Percentiles rank a stretch among this genome's conserved stretches.
These are phyloP conservation scores for Tephrocybe sp. DNA, from an alignment of 768 basidiomycete genomes.

Conservation along the genomic window DNA sequence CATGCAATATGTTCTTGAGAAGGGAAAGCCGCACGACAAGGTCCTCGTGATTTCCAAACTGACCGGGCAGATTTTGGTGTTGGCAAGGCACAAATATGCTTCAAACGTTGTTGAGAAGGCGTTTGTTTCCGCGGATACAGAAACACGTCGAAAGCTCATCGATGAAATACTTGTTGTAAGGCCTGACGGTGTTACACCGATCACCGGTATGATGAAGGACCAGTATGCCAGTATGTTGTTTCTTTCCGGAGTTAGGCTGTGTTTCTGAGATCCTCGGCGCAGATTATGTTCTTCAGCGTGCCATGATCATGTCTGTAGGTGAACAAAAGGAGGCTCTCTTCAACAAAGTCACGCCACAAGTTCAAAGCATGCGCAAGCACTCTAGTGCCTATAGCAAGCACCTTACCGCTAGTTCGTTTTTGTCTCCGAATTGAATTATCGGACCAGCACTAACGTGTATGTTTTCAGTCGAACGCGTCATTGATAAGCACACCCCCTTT, in stretches of 20 bases:
- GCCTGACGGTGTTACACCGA: slow-evolving; percentile 66
- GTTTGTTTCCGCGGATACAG: slow-evolving; percentile 60
- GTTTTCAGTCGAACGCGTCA: slow-evolving; percentile 62
- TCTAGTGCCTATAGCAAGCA: slow-evolving; percentile 80
- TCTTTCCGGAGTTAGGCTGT: background rate
- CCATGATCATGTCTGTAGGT: slow-evolving; percentile 65
- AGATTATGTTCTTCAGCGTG: slow-evolving; percentile 89
- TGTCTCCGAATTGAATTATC: background rate
- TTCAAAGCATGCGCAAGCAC: slow-evolving; percentile 69
- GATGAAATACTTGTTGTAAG: slow-evolving; percentile 76
- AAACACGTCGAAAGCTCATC: slow-evolving; percentile 68
- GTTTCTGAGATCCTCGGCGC: slow-evolving; percentile 5
- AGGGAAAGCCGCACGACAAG: slow-evolving; percentile 71
- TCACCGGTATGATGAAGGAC: slow-evolving; percentile 81
- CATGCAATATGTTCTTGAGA: slow-evolving; percentile 88
- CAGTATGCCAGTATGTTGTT: slow-evolving; percentile 77
- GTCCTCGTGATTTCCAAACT: slow-evolving; percentile 65
- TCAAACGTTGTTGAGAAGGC: slow-evolving; percentile 97
- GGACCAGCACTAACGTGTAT: slow-evolving; percentile 10
- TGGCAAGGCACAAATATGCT: slow-evolving; percentile 89
- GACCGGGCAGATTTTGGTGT: slow-evolving; percentile 72
- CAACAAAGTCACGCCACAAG: slow-evolving; percentile 61
- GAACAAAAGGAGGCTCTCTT: slow-evolving; percentile 72
- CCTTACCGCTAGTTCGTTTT: slow-evolving; percentile 68
- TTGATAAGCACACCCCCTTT: slow-evolving; percentile 48